Evolutionary conservation across 306 rosid genomes (phyloP).

Genomic region (Aeschynomene evenia): DNA sequence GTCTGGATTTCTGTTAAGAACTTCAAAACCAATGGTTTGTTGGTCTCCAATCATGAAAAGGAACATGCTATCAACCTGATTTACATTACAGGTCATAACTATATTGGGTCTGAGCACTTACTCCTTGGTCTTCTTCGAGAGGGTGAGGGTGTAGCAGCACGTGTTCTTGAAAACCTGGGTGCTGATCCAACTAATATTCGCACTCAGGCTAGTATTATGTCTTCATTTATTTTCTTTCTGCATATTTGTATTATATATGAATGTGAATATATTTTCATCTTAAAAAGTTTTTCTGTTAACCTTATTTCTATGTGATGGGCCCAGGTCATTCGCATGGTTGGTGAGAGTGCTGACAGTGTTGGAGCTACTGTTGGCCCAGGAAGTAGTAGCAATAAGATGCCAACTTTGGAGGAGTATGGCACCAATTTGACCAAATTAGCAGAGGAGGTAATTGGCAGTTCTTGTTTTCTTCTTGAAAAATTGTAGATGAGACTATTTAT

Average conservation of each 20-base stretch:
- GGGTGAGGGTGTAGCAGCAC: constrained; percentile 98
- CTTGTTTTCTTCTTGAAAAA: neutral
- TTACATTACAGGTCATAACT: constrained; percentile 70
- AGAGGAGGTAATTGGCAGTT: constrained; percentile 61
- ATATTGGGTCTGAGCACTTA: constrained; percentile 97
- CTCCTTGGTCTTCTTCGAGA: constrained; percentile 96
- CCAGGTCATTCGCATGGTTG: constrained; percentile 92
- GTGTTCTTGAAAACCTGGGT: constrained; percentile 93
- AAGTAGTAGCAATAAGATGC: constrained; percentile 72
- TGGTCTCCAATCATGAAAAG: no score
- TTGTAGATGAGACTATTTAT: constrained; percentile 8
- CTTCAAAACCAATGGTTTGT: no score
- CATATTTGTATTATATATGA: neutral
- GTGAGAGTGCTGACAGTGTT: constrained; percentile 84
- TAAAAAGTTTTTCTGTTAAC: neutral
- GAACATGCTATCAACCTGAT: neutral
- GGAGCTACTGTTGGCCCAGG: constrained; percentile 75
- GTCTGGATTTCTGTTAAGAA: no score
- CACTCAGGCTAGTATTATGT: constrained; percentile 61
- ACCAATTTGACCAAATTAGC: constrained; percentile 96
- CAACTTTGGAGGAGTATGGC: constrained; percentile 88
- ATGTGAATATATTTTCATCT: neutral
- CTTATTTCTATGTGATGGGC: constrained; percentile 9
- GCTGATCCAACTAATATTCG: constrained; percentile 95
- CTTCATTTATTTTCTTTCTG: neutral